phyloP scores from a whole-genome alignment of 352 stramenopile species.

The Pythium sp. region DNA sequence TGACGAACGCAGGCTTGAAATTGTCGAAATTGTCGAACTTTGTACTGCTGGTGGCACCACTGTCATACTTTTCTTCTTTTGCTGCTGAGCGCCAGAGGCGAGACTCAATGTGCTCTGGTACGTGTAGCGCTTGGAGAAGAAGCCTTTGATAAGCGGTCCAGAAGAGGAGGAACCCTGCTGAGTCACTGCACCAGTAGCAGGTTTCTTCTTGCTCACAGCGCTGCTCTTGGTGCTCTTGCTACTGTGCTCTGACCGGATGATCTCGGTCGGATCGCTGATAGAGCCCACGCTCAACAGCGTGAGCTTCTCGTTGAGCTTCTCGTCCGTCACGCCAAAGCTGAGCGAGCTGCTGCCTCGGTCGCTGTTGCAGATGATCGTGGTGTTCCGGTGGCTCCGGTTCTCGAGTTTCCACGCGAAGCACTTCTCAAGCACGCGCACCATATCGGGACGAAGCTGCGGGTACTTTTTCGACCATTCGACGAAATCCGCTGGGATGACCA shows the following conservation, averaged over 20 bases:
- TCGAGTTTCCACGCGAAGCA: conserved; percentile 66
- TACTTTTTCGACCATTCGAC: conserved; percentile 33
- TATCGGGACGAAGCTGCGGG: conserved; percentile 36
- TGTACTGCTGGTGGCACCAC: background rate
- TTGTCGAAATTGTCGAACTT: background rate
- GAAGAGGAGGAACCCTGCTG: background rate
- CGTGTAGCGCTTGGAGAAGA: conserved; percentile 76
- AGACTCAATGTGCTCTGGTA: conserved; percentile 36
- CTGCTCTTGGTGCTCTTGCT: conserved; percentile 22
- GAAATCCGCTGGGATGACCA: conserved; percentile 51
- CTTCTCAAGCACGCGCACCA: conserved; percentile 60
- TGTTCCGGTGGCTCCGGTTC: conserved; percentile 26
- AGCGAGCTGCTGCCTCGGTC: conserved; percentile 32
- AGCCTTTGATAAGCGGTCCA: conserved; percentile 29
- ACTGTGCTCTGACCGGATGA: conserved; percentile 7
- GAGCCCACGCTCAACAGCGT: conserved; percentile 50
- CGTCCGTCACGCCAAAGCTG: conserved; percentile 51
- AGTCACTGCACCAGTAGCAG: background rate
- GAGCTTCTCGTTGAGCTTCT: conserved; percentile 55
- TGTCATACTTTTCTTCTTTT: background rate
- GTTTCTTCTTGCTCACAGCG: conserved; percentile 14
- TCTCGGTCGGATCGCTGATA: conserved; percentile 39
- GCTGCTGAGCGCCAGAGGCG: background rate
- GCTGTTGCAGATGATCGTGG: conserved; percentile 43
- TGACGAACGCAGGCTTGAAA: background rate